Conservation (phyloP, 2,329 filamentous ascomycete species). For the Colletotrichum gloeosporioides region DNA sequence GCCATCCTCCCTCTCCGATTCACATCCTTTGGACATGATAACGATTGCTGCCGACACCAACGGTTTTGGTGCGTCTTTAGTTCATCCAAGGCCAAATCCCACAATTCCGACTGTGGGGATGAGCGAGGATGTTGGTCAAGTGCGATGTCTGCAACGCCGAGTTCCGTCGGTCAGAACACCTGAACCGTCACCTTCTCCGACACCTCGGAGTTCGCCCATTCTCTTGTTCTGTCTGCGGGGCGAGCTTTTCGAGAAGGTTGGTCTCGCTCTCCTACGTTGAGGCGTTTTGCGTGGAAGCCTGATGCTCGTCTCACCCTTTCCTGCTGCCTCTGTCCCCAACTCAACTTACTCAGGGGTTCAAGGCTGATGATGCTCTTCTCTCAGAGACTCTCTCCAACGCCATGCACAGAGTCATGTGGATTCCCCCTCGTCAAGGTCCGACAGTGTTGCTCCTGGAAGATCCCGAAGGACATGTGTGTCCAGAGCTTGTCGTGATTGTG, state of each 20-base stretch:
- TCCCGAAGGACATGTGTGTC: not conserved
- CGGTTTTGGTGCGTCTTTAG: not conserved
- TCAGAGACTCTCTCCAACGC: not conserved
- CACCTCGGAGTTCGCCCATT: not conserved
- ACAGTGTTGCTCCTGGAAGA: not conserved
- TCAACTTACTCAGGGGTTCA: not conserved
- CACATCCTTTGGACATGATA: not conserved
- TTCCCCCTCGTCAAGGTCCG: accelerated
- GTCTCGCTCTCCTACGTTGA: not conserved
- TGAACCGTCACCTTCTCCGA: not conserved
- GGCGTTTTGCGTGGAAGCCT: not conserved
- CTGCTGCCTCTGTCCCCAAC: not conserved
- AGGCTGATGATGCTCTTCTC: not conserved
- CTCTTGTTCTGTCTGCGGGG: not conserved
- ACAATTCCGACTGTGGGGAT: not conserved
- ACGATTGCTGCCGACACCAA: not conserved
- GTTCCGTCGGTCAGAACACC: conserved; percentile 2
- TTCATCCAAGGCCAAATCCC: not conserved
- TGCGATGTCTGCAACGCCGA: not conserved
- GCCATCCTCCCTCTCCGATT: not conserved
- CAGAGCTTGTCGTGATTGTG: not conserved
- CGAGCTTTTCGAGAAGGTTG: not conserved
- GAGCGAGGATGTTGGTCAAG: not conserved
- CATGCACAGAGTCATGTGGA: not conserved
- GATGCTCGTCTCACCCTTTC: accelerated